Percentiles rank a stretch among this genome's conserved stretches.
Conservation (phyloP, 805 yeast genomes). For the Candida ponderosae region DNA sequence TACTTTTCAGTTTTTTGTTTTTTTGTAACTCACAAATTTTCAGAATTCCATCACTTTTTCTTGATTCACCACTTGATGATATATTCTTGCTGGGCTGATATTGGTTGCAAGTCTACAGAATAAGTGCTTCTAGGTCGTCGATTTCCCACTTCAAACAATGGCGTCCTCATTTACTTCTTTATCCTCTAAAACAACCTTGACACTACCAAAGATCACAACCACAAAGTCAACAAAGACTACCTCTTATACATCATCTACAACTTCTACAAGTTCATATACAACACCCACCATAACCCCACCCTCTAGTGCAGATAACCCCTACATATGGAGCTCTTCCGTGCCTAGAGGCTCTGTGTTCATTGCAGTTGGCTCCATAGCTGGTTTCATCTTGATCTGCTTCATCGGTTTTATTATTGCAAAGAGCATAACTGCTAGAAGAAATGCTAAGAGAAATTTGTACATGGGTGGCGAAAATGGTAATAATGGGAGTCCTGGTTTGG, state of each 20-base stretch:
- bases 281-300: conserved; percentile 41
- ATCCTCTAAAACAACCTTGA: background rate
- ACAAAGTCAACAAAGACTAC: background rate
- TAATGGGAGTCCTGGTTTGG: background rate
- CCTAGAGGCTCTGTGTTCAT: conserved; percentile 82
- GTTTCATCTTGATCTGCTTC: conserved; percentile 45
- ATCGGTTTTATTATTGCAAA: conserved; percentile 43
- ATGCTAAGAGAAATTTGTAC: conserved; percentile 38
- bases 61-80: too few relatives aligned
- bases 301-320: conserved; percentile 54
- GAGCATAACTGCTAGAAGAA: conserved; percentile 39
- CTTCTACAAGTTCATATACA: conserved; percentile 13
- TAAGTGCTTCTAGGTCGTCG: background rate
- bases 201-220: conserved; percentile 6
- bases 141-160: background rate
- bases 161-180: background rate
- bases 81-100: too few relatives aligned
- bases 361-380: conserved; percentile 66
- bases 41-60: too few relatives aligned
- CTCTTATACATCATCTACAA: background rate
- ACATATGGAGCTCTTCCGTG: conserved; percentile 37
- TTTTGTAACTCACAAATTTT: too few relatives aligned
- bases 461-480: conserved; percentile 9
- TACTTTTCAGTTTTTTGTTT: too few relatives aligned
- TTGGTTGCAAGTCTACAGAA: too few relatives aligned